A percentile compares a stretch with the other conserved stretches of the same genome.
Evolutionary conservation across 1,284 basidiomycete genomes (phyloP).

Genomic region (Phylloporus gajari): DNA sequence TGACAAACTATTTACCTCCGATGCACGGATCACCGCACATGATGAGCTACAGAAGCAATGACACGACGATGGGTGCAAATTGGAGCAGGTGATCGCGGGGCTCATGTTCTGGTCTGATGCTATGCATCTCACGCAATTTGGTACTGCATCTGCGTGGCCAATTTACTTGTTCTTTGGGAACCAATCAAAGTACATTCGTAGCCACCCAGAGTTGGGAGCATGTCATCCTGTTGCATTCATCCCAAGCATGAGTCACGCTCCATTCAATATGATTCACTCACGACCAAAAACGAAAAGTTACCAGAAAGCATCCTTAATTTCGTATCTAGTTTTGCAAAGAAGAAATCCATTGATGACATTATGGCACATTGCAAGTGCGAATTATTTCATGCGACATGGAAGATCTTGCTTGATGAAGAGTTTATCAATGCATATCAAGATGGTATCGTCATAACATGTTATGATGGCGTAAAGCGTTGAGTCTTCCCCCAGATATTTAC

Average conservation of each 20-base stretch:
- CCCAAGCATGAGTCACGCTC: conserved; percentile 36
- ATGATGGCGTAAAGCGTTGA: conserved; percentile 37
- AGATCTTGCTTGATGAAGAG: conserved; percentile 40
- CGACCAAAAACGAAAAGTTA: conserved; percentile 19
- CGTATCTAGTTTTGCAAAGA: conserved; percentile 35
- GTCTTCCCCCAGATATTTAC: conserved; percentile 46
- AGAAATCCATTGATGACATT: conserved; percentile 31
- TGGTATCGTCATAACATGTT: conserved; percentile 43
- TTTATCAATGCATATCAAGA: conserved; percentile 47
- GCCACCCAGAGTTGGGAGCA: conserved; percentile 31
- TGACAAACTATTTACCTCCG: conserved; percentile 24
- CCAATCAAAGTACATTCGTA: conserved; percentile 48
- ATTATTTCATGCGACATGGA: conserved; percentile 47
- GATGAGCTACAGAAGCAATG: conserved; percentile 31
- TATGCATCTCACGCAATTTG: conserved; percentile 51
- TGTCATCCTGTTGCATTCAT: conserved; percentile 50
- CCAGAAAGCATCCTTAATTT: conserved; percentile 42
- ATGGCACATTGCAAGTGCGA: conserved; percentile 44
- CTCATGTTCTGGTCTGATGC: conserved; percentile 52
- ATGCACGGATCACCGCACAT: conserved; percentile 29
- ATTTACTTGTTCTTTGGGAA: conserved; percentile 50
- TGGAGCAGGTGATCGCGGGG: conserved; percentile 37
- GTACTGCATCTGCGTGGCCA: conserved; percentile 49
- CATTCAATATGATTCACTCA: neutral
- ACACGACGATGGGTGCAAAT: conserved; percentile 22